A percentile compares a stretch with the other conserved stretches of the same genome.
Conservation (phyloP, 371 early-diverging fungal genomes). For the Blyttiomyces sp. region DNA sequence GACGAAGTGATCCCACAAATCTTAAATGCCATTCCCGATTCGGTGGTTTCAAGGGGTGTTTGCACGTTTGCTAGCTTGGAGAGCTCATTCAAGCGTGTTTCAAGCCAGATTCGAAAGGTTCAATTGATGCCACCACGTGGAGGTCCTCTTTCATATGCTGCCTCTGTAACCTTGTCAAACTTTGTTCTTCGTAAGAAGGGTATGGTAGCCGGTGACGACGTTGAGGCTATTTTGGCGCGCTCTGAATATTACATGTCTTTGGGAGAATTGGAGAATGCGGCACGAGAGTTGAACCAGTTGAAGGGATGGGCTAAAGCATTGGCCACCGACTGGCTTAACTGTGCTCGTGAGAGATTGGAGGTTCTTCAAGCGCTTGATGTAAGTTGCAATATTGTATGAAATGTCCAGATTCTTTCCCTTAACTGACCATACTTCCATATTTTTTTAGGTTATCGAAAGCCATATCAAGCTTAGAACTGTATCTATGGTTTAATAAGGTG, state of each 20-base stretch:
- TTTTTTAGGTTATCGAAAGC: no score
- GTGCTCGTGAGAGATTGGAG: conserved; percentile 82
- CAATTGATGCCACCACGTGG: conserved; percentile 86
- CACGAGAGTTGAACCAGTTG: conserved; percentile 91
- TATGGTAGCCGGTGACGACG: conserved; percentile 79
- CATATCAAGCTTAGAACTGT: no score
- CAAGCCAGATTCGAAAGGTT: conserved; percentile 71
- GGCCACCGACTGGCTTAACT: conserved; percentile 85
- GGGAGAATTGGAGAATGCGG: conserved; percentile 83
- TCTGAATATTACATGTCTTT: conserved; percentile 66
- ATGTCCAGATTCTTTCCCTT: no score
- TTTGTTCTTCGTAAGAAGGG: conserved; percentile 85
- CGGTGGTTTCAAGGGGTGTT: conserved; percentile 63
- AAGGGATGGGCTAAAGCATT: conserved; percentile 90
- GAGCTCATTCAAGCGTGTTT: conserved; percentile 69
- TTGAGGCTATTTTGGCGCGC: conserved; percentile 86
- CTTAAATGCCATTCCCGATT: conserved; percentile 58
- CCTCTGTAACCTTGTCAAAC: conserved; percentile 71
- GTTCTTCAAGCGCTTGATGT: conserved; percentile 88
- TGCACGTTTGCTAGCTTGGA: conserved; percentile 68
- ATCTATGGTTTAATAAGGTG: no score
- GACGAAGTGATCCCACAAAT: conserved; percentile 68
- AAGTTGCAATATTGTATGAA: neutral
- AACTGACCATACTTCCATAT: no score
- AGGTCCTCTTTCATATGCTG: conserved; percentile 76